Evolutionary conservation across 495 filamentous ascomycete species (phyloP), one percentile per base, ranked within the genome.

Genomic region (Friedmanniomyces simplex): DNA sequence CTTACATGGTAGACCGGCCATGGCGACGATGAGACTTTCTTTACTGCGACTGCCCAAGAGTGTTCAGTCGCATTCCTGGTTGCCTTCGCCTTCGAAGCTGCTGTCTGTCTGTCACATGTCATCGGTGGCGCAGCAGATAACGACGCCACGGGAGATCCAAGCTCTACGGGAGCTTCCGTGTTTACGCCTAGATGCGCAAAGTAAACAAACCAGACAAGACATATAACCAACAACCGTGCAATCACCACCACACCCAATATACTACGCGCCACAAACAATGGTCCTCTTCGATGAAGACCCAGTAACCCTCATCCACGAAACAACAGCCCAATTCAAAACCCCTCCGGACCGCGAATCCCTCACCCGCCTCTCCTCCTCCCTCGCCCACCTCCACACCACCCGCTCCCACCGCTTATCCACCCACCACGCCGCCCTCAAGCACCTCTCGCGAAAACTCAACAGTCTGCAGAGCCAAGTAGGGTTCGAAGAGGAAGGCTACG

Each of bases 311-410:
- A 95, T 97, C 71, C 77, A 83, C 69, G 84, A 91, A 72, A 94
- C 89, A 21, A 83, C 91, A 70, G 77, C 80, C 52, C 95, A 96
- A 77, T 98, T 98, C 81, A 91, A 95, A 74, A 95, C 89, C 68
- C 74, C 80, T 43, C 85, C 87, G 2, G 93, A 98, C 76, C 90
- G 86, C 63, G 75, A 83, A 69, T 85, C 86, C 64, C 81, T 96
- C 48, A 76, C 85, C n/a, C 88, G 91, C 68, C 87, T 97, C 69
- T 80, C 82, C 72, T 84, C 87, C 72, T 90, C 88, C 1, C 79
- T 96, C 57, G 78, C 82, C 6, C 82, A 85, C 0, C 80, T 97
- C 13, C 79, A 87, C 58, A 80, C 87, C 63, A 84, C 86, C 56
- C 89, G 93, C 61, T 79, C 85, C 54, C 76, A 85, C 54, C 86